Evolutionary conservation across 169 alveolate genomes (phyloP).

Genomic region (Plasmodium inui): DNA sequence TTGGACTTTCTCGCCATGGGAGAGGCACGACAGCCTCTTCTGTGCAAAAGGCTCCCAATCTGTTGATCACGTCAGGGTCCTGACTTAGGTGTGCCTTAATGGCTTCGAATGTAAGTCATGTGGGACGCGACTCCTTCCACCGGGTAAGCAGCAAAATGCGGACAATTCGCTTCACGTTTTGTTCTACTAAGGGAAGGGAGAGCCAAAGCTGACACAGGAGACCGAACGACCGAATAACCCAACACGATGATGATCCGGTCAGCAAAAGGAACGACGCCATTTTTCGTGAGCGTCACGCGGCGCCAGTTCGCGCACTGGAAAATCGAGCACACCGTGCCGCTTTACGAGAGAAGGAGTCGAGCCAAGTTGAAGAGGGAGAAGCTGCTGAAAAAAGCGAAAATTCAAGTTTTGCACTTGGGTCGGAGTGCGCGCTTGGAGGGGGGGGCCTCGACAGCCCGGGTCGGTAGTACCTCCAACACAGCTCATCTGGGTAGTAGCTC

Average conservation of each 20-base stretch:
- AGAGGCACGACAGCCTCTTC: neutral
- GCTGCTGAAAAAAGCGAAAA: conserved; percentile 15
- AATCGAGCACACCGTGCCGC: conserved; percentile 33
- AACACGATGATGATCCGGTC: neutral
- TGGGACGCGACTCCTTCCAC: neutral
- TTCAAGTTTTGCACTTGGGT: conserved; percentile 7
- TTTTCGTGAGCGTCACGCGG: neutral
- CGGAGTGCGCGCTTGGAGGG: neutral
- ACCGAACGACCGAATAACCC: too few relatives aligned
- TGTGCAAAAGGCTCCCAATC: neutral
- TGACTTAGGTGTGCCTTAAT: neutral
- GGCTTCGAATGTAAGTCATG: neutral
- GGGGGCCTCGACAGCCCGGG: neutral
- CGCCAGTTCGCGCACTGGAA: neutral
- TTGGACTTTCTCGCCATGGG: neutral
- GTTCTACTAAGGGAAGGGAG: neutral
- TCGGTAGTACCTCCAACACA: neutral
- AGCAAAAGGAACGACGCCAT: neutral
- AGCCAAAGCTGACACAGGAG: neutral
- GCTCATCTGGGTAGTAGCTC: neutral
- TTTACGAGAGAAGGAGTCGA: conserved; percentile 71
- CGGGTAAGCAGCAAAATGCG: neutral
- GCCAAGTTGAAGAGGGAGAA: conserved; percentile 37
- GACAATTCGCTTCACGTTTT: neutral
- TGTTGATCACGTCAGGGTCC: neutral